phyloP scores from a whole-genome alignment of 371 early-diverging fungal genomes.

The Mortierella polycephala region DNA sequence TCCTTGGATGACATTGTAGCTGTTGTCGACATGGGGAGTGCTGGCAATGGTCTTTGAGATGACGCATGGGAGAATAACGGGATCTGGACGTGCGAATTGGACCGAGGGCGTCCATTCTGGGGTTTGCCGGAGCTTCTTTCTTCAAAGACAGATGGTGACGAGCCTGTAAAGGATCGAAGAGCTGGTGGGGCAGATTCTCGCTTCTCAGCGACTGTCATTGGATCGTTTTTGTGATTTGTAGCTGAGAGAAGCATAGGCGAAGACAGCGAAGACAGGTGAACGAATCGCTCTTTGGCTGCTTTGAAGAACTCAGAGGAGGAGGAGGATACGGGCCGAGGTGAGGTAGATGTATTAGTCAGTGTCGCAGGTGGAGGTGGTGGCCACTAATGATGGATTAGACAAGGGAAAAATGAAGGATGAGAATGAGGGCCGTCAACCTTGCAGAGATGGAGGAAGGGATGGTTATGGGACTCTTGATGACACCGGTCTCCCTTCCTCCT shows the following conservation, averaged over 20 bases:
- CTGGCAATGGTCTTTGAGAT: neutral
- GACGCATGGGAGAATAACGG: neutral
- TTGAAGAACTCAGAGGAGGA: conserved; percentile 1
- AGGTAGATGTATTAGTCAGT: neutral
- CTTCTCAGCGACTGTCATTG: neutral
- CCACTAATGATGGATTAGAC: too few relatives aligned
- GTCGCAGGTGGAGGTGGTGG: neutral
- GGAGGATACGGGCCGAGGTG: neutral
- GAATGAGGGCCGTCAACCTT: too few relatives aligned
- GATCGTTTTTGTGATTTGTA: conserved; percentile 5
- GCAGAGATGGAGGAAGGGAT: too few relatives aligned
- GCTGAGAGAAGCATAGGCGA: conserved; percentile 25
- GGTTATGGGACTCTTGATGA: too few relatives aligned
- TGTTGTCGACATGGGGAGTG: neutral
- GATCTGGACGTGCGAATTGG: conserved; percentile 10
- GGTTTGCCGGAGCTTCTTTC: neutral
- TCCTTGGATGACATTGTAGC: neutral
- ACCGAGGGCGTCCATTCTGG: neutral
- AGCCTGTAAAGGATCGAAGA: conserved; percentile 7
- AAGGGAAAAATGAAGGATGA: too few relatives aligned
- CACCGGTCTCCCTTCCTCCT: too few relatives aligned
- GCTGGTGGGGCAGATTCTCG: conserved; percentile 33
- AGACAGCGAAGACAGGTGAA: neutral
- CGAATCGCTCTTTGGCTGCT: conserved; percentile 4
- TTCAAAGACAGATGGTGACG: neutral